phyloP scores from a whole-genome alignment of 345 rosid genomes.

The Psidium friedrichsthalianum region DNA sequence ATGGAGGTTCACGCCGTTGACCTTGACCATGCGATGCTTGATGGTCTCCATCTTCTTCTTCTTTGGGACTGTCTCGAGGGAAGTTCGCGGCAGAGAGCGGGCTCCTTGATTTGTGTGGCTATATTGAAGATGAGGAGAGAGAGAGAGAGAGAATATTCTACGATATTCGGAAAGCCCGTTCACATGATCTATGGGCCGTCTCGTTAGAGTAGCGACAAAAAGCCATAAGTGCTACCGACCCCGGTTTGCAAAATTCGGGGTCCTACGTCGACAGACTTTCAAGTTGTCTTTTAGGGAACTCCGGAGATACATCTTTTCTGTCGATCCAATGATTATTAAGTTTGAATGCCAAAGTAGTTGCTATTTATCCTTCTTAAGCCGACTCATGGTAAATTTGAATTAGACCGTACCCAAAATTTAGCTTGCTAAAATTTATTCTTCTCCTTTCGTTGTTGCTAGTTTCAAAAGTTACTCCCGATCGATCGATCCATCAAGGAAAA shows the following conservation, averaged over 20 bases:
- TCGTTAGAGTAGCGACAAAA: no score
- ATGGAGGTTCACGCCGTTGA: slow-evolving; percentile 16
- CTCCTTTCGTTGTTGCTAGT: neutral
- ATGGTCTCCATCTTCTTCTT: neutral
- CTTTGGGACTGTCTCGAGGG: neutral
- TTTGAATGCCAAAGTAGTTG: no score
- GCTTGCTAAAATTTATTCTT: neutral
- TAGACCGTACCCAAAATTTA: neutral
- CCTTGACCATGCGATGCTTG: slow-evolving; percentile 1
- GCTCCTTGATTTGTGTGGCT: neutral
- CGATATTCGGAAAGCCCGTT: neutral
- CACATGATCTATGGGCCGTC: neutral
- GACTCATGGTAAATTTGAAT: neutral
- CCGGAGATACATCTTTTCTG: neutral
- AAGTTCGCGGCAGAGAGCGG: neutral
- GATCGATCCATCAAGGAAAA: no score
- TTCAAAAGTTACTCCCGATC: neutral
- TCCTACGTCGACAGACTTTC: no score
- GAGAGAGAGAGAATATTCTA: neutral
- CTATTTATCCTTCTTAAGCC: no score
- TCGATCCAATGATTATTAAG: no score
- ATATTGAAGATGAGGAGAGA: neutral
- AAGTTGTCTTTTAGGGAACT: neutral
- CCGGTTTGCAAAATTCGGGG: neutral
- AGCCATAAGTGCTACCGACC: neutral